These are phyloP conservation scores for Umbelopsis isabellina DNA, from an alignment of 192 early-diverging fungal genomes.

Conservation along the genomic window DNA sequence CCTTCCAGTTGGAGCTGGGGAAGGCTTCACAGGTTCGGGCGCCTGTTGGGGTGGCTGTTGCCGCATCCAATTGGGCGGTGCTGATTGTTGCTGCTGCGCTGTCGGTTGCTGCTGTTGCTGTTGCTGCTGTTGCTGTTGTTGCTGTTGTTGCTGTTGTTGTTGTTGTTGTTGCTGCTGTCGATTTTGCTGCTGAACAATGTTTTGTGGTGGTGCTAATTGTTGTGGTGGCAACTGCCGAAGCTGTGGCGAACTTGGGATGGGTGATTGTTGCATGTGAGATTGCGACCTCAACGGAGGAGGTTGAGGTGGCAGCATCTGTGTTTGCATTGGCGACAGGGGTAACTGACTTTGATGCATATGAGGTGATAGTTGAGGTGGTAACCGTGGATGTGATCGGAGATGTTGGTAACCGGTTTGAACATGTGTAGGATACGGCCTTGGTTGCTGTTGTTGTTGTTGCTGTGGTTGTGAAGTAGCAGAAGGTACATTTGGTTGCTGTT, in stretches of 20 bases:
- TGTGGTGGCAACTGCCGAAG: constrained; percentile 28
- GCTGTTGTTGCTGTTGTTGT: constrained; percentile 20
- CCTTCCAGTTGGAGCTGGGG: not conserved
- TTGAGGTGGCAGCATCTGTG: constrained; percentile 12
- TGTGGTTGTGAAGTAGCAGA: constrained; percentile 4
- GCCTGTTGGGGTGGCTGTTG: constrained; percentile 1
- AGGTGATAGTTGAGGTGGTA: constrained; percentile 20
- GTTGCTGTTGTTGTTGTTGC: constrained; percentile 14
- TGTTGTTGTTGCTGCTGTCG: constrained; percentile 25
- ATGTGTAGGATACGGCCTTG: constrained; percentile 12
- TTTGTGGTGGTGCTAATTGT: constrained; percentile 22
- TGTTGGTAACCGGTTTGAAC: constrained; percentile 11
- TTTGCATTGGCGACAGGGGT: constrained; percentile 17
- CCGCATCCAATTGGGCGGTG: not conserved
- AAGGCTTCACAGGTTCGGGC: not conserved
- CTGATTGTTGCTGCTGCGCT: constrained; percentile 26
- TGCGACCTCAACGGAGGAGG: constrained; percentile 14
- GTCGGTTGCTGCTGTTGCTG: constrained; percentile 42
- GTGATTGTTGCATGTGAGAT: constrained; percentile 13
- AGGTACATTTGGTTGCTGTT: not conserved
- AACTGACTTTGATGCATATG: constrained; percentile 21
- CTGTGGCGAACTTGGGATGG: constrained; percentile 28
- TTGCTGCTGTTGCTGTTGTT: constrained; percentile 23
- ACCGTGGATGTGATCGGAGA: constrained; percentile 15
- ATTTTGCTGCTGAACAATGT: constrained; percentile 27